Evolutionary conservation across 352 stramenopile species (phyloP).

Genomic region (Blastocystis sp.): DNA sequence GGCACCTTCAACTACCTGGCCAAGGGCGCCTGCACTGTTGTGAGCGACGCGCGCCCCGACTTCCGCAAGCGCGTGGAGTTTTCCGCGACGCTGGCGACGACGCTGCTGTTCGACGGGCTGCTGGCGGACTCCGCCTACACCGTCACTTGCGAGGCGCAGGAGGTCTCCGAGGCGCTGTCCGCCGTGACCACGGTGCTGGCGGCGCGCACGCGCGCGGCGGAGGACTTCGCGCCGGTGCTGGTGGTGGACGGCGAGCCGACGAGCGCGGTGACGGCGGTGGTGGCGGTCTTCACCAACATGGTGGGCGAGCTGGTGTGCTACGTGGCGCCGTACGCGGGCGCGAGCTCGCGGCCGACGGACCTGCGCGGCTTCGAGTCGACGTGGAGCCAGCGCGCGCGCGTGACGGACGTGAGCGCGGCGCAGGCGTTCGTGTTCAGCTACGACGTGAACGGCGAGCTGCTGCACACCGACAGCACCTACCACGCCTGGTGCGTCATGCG

Average conservation of each 20-base stretch:
- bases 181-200: neutral
- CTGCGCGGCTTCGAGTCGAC: neutral
- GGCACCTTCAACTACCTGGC: constrained; percentile 46
- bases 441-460: neutral
- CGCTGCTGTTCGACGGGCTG: neutral
- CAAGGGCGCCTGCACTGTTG: neutral
- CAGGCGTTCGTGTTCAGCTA: neutral
- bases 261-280: neutral
- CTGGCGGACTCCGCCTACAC: neutral
- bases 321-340: constrained; percentile 36
- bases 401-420: neutral
- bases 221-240: constrained; percentile 4
- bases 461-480: neutral
- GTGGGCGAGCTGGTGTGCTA: constrained; percentile 28
- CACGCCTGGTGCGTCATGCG: constrained; percentile 35
- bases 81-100: neutral
- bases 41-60: no score
- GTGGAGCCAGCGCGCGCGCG: neutral
- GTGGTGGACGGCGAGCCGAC: constrained; percentile 57
- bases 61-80: constrained; percentile 10
- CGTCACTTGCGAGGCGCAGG: neutral
- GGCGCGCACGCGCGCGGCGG: neutral
- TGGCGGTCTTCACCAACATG: constrained; percentile 16
- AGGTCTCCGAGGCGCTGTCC: neutral
- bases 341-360: neutral